phyloP scores from a whole-genome alignment of 768 basidiomycete species.

The Tylopilus sp. region DNA sequence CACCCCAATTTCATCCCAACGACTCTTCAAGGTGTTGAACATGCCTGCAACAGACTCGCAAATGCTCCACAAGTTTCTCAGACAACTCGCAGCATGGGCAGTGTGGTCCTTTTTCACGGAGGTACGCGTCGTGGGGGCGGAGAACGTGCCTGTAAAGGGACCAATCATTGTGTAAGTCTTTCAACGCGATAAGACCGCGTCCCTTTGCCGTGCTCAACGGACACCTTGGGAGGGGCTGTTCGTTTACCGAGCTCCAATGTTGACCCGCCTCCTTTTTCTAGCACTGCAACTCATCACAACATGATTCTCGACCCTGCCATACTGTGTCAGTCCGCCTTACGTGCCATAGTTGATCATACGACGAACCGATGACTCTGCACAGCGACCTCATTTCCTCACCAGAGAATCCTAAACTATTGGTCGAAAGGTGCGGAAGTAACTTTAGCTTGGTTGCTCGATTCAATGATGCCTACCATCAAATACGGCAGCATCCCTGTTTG shows the following conservation, averaged over 20 bases:
- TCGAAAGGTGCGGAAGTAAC: slow-evolving; percentile 65
- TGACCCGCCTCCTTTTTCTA: slow-evolving; percentile 30
- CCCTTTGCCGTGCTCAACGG: slow-evolving; percentile 3
- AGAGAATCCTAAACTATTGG: slow-evolving; percentile 86
- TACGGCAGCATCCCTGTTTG: slow-evolving; percentile 67
- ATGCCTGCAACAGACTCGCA: slow-evolving; percentile 35
- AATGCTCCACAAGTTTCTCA: slow-evolving; percentile 66
- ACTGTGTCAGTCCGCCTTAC: slow-evolving; percentile 55
- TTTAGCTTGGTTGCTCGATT: slow-evolving; percentile 10
- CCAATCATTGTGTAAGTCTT: slow-evolving; percentile 87
- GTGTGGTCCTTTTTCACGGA: slow-evolving; percentile 87
- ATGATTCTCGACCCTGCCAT: slow-evolving; percentile 91
- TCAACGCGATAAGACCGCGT: not conserved
- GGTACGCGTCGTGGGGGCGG: slow-evolving; percentile 79
- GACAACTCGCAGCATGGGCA: slow-evolving; percentile 67
- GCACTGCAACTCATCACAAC: slow-evolving; percentile 87
- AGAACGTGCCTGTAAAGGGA: slow-evolving; percentile 83
- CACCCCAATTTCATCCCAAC: slow-evolving; percentile 4
- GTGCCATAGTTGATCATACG: slow-evolving; percentile 12
- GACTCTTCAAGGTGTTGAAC: not conserved
- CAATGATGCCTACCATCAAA: slow-evolving; percentile 15
- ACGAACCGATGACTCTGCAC: slow-evolving; percentile 18
- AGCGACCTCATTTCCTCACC: slow-evolving; percentile 83
- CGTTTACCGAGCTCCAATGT: slow-evolving; percentile 2
- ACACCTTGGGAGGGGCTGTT: not conserved